Conservation (phyloP, 1,139 yeast genomes). For the Suhomyces kunorum region DNA sequence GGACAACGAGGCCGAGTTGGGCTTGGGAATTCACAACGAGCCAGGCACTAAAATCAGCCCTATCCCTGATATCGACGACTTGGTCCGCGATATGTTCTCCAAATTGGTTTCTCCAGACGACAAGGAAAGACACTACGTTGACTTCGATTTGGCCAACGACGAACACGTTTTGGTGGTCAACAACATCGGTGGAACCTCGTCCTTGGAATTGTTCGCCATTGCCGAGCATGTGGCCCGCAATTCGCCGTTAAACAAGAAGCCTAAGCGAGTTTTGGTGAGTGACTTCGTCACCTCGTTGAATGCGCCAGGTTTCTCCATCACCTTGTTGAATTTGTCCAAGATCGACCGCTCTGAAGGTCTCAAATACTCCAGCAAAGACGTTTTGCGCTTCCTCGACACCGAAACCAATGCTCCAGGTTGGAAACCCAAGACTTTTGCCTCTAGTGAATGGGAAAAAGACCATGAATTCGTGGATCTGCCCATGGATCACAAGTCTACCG, state of each 20-base stretch:
- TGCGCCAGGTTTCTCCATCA: constrained; percentile 88
- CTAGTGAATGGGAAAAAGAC: constrained; percentile 28
- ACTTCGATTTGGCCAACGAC: constrained; percentile 56
- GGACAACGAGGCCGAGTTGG: constrained; percentile 73
- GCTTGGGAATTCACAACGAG: constrained; percentile 95
- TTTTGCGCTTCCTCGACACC: constrained; percentile 57
- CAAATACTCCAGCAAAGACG: constrained; percentile 26
- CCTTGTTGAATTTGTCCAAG: constrained; percentile 66
- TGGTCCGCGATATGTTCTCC: constrained; percentile 55
- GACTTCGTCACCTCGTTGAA: constrained; percentile 83
- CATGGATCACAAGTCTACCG: constrained; percentile 26
- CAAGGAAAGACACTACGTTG: constrained; percentile 69
- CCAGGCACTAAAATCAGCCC: constrained; percentile 80
- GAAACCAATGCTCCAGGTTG: constrained; percentile 84
- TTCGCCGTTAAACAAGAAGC: constrained; percentile 53
- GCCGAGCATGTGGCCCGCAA: constrained; percentile 48
- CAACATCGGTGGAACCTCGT: constrained; percentile 84
- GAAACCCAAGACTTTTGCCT: constrained; percentile 48
- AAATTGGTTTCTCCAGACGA: constrained; percentile 56
- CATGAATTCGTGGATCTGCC: constrained; percentile 32
- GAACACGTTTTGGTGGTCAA: constrained; percentile 71
- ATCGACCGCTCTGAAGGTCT: constrained; percentile 35
- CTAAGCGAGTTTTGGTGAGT: constrained; percentile 68
- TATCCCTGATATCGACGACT: constrained; percentile 63
- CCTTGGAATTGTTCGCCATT: constrained; percentile 70